Evolutionary conservation across 805 yeast genomes (phyloP).

Genomic region (Torulaspora quercuum): DNA sequence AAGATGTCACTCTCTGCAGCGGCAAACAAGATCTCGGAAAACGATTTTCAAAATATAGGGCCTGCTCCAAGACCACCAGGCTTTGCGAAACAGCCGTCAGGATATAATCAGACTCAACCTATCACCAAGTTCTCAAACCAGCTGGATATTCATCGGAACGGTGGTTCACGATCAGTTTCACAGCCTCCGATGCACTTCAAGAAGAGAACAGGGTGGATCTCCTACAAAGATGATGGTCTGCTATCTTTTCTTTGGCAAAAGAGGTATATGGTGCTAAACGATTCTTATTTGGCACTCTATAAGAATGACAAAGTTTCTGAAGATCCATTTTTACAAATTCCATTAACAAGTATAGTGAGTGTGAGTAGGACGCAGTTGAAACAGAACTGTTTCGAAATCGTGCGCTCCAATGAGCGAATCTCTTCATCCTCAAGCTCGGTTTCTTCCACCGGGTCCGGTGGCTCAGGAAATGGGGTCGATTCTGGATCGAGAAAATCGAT

Average conservation of each 20-base stretch:
- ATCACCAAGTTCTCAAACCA: constrained; percentile 36
- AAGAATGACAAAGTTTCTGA: constrained; percentile 53
- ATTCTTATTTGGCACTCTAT: constrained; percentile 69
- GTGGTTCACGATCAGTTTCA: constrained; percentile 15
- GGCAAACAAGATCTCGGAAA: constrained; percentile 42
- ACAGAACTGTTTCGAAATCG: constrained; percentile 78
- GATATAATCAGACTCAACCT: constrained; percentile 38
- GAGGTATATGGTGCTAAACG: constrained; percentile 73
- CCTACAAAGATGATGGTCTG: constrained; percentile 88
- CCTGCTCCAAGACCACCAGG: constrained; percentile 55
- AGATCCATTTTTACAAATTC: constrained; percentile 51
- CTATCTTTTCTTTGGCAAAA: constrained; percentile 91
- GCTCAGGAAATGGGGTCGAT: constrained; percentile 19
- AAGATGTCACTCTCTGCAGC: constrained; percentile 46
- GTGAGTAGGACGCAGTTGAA: constrained; percentile 67
- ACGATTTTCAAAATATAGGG: constrained; percentile 52
- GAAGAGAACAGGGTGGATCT: constrained; percentile 69
- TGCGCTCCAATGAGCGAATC: constrained; percentile 43
- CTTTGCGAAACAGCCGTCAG: constrained; percentile 16
- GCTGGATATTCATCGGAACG: constrained; percentile 38
- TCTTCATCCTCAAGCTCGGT: constrained; percentile 23
- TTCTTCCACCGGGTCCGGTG: constrained; percentile 15
- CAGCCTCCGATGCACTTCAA: constrained; percentile 20
- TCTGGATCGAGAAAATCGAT: constrained; percentile 52
- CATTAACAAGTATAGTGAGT: constrained; percentile 56